Conservation (phyloP, 2,329 filamentous ascomycete species). For the Diaporthe capsici region DNA sequence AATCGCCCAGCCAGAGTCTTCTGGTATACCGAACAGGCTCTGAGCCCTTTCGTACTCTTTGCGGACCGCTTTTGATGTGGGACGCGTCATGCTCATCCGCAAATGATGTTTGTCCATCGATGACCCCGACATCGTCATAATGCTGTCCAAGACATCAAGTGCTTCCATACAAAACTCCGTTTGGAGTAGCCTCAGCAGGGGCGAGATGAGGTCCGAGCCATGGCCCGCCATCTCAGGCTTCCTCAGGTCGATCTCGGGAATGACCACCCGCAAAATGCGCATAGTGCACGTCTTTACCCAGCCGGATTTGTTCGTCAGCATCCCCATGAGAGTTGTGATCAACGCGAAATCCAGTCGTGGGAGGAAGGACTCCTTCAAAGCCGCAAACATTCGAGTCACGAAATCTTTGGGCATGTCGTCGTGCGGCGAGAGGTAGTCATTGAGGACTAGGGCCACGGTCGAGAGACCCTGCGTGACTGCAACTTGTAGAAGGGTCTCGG, state of each 20-base stretch:
- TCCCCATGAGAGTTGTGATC: conserved; percentile 90
- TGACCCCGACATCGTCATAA: conserved; percentile 93
- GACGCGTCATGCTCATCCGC: conserved; percentile 97
- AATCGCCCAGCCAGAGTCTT: conserved; percentile 96
- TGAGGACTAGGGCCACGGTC: conserved; percentile 77
- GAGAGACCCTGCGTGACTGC: conserved; percentile 80
- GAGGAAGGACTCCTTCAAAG: conserved; percentile 83
- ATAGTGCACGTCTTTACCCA: conserved; percentile 97
- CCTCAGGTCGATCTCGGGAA: conserved; percentile 93
- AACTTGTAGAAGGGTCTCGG: conserved; percentile 78
- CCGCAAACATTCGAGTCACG: conserved; percentile 78
- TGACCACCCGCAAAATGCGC: conserved; percentile 86
- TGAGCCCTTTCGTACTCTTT: conserved; percentile 97
- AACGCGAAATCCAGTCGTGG: conserved; percentile 86
- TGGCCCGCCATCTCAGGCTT: conserved; percentile 91
- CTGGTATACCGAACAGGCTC: conserved; percentile 95
- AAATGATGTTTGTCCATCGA: conserved; percentile 95
- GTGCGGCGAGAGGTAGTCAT: conserved; percentile 76
- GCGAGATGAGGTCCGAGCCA: conserved; percentile 95
- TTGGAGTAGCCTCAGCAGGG: conserved; percentile 87
- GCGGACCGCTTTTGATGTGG: conserved; percentile 85
- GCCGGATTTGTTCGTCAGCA: conserved; percentile 87
- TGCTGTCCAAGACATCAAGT: conserved; percentile 90
- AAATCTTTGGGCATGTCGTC: conserved; percentile 82
- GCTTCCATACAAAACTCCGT: conserved; percentile 96